These are phyloP conservation scores for Diaporthe citriasiana DNA, from an alignment of 2,329 filamentous ascomycete species.

Conservation along the genomic window DNA sequence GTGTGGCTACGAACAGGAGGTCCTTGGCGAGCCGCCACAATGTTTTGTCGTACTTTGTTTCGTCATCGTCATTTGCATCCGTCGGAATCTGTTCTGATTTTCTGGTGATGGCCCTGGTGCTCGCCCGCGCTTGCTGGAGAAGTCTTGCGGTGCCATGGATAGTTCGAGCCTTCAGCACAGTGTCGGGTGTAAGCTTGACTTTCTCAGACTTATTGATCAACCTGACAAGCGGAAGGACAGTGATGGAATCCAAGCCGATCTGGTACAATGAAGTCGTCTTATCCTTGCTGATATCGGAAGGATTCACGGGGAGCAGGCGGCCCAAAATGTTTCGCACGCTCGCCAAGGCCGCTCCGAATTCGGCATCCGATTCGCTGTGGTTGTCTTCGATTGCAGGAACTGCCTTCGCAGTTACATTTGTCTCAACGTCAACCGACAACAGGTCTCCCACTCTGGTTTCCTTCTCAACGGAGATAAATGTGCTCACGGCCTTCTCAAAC, in stretches of 20 bases:
- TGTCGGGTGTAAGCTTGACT: slow-evolving; percentile 43
- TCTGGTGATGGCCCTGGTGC: slow-evolving; percentile 28
- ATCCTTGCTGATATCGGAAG: slow-evolving; percentile 37
- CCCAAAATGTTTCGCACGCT: slow-evolving; percentile 18
- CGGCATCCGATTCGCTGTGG: neutral
- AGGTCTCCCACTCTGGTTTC: slow-evolving; percentile 13
- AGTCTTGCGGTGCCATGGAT: slow-evolving; percentile 44
- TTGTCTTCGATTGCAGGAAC: neutral
- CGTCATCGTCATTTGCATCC: neutral
- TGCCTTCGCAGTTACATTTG: neutral
- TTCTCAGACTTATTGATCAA: slow-evolving; percentile 38
- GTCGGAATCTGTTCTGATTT: neutral
- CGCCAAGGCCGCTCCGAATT: slow-evolving; percentile 36
- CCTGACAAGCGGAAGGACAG: slow-evolving; percentile 45
- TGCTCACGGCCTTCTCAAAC: slow-evolving; percentile 42
- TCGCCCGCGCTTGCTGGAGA: slow-evolving; percentile 31
- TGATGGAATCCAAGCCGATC: slow-evolving; percentile 46
- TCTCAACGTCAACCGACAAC: slow-evolving; percentile 2
- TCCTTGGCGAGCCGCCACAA: slow-evolving; percentile 43
- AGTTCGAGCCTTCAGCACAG: slow-evolving; percentile 46
- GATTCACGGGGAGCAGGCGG: slow-evolving; percentile 39
- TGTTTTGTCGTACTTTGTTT: slow-evolving; percentile 38
- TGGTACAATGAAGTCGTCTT: slow-evolving; percentile 44
- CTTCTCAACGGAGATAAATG: neutral
- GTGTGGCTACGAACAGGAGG: slow-evolving; percentile 47